Conservation (phyloP, 2,329 filamentous ascomycete genomes). For the Decorospora gaudefroyi region DNA sequence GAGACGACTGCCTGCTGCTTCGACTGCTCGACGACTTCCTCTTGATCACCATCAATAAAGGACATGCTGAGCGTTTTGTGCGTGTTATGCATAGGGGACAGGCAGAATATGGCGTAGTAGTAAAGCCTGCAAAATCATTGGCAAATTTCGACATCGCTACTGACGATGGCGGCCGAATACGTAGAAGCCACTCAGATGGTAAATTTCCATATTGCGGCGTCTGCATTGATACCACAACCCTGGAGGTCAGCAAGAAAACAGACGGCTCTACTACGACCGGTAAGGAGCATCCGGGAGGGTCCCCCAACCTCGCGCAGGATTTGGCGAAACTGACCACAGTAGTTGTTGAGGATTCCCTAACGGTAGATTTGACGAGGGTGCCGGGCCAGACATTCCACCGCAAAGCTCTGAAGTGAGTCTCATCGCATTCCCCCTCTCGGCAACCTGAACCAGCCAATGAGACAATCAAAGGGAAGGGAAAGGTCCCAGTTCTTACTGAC, state of each 20-base stretch:
- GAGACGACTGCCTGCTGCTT: conserved; percentile 68
- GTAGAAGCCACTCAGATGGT: conserved; percentile 47
- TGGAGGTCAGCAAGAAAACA: conserved; percentile 74
- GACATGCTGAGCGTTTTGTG: conserved; percentile 73
- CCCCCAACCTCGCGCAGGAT: no score
- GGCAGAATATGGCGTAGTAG: conserved; percentile 76
- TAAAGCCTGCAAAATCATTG: conserved; percentile 78
- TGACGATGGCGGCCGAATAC: conserved; percentile 52
- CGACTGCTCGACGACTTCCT: conserved; percentile 92
- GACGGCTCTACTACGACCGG: conserved; percentile 56
- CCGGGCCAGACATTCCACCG: conserved; percentile 80
- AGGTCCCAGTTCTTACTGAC: conserved; percentile 20
- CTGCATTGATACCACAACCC: conserved; percentile 71
- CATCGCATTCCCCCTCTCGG: conserved; percentile 2
- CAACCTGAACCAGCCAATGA: conserved; percentile 8
- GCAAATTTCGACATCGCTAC: conserved; percentile 76
- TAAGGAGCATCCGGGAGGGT: conserved; percentile 42
- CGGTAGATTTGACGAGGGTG: conserved; percentile 71
- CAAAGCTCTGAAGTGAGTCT: conserved; percentile 70
- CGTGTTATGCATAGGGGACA: conserved; percentile 78
- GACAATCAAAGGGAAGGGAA: conserved; percentile 1
- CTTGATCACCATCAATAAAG: conserved; percentile 72
- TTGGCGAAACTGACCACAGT: conserved; percentile 22
- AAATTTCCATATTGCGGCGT: conserved; percentile 90
- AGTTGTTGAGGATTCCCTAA: conserved; percentile 72